phyloP scores from a whole-genome alignment of 768 basidiomycete species.

The Krasilnikovozyma curviuscula region DNA sequence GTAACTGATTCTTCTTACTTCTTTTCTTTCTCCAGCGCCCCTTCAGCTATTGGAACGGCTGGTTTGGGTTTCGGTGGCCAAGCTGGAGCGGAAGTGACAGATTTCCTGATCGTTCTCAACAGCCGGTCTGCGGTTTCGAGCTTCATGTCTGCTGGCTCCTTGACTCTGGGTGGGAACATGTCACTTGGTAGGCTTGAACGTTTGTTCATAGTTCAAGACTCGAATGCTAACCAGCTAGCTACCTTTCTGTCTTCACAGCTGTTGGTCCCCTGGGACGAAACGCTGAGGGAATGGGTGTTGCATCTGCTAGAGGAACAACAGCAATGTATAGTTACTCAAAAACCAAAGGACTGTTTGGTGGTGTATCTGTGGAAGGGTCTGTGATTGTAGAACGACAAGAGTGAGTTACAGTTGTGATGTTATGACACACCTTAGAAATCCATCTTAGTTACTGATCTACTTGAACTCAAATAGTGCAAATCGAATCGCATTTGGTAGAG shows the following conservation, averaged over 20 bases:
- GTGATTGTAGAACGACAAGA: conserved; percentile 88
- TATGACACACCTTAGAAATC: not conserved
- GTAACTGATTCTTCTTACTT: not conserved
- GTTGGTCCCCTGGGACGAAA: conserved; percentile 85
- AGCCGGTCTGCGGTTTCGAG: conserved; percentile 37
- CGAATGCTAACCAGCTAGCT: not conserved
- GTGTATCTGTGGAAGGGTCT: conserved; percentile 57
- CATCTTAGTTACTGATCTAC: not conserved
- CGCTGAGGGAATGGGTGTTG: conserved; percentile 68
- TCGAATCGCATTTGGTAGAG: conserved; percentile 18
- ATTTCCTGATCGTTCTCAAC: conserved; percentile 17
- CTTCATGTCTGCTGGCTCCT: conserved; percentile 85
- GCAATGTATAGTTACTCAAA: conserved; percentile 41
- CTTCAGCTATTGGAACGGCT: conserved; percentile 49
- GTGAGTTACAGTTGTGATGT: conserved; percentile 40
- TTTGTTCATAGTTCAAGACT: not conserved
- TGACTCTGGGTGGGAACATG: conserved; percentile 78
- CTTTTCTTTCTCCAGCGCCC: conserved; percentile 31
- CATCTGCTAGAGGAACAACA: too few relatives aligned
- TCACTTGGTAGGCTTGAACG: conserved; percentile 35
- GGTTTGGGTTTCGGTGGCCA: conserved; percentile 69
- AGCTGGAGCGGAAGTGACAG: conserved; percentile 28
- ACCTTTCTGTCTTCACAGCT: conserved; percentile 24
- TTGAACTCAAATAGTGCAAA: conserved; percentile 2
- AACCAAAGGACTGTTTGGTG: conserved; percentile 83